Evolutionary conservation across 116 monocot species (phyloP).

Genomic region (Posidonia oceanica): DNA sequence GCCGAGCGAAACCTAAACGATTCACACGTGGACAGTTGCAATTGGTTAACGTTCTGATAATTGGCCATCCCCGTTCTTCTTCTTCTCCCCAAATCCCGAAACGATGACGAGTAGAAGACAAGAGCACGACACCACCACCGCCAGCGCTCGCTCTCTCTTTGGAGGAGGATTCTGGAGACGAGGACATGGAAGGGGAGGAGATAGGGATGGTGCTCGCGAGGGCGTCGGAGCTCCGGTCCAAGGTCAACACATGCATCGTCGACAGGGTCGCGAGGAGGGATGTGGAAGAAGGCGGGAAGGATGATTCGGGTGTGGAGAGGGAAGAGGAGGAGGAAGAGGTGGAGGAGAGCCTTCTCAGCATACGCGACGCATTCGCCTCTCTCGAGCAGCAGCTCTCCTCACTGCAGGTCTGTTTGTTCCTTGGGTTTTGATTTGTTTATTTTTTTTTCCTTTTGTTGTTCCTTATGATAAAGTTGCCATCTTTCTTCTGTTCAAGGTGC

Average conservation of each 20-base stretch:
- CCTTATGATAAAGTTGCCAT: no score
- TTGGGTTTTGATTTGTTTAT: background rate
- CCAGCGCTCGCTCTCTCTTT: background rate
- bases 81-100: background rate
- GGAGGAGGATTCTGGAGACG: background rate
- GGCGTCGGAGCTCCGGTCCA: constrained; percentile 29
- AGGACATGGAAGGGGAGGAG: constrained; percentile 22
- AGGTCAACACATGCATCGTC: constrained; percentile 22
- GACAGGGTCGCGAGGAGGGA: background rate
- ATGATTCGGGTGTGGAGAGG: background rate
- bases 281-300: background rate
- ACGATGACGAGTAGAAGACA: background rate
- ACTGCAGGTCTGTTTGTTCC: constrained; percentile 26
- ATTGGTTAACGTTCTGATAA: background rate
- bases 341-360: constrained; percentile 19
- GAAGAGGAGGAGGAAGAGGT: constrained; percentile 21
- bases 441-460: background rate
- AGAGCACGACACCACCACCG: background rate
- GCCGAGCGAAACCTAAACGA: no score
- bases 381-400: constrained; percentile 38
- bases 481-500: no score
- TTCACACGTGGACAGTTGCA: background rate
- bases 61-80: background rate
- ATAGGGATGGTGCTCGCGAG: constrained; percentile 30
- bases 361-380: constrained; percentile 34